Conservation (phyloP, 768 basidiomycete species). For the Phanerochaete sordida region DNA sequence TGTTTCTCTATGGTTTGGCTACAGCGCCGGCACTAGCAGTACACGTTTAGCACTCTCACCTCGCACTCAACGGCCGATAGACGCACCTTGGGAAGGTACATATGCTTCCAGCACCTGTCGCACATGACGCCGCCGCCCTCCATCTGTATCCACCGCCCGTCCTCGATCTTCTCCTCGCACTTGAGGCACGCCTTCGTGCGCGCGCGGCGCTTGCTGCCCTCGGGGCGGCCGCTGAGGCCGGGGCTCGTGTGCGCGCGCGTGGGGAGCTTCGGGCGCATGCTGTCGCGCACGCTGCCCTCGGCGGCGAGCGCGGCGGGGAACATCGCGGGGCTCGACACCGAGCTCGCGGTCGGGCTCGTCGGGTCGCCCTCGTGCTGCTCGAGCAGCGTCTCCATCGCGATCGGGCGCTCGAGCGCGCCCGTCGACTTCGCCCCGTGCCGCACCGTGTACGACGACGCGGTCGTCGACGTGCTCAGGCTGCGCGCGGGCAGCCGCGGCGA, state of each 20-base stretch:
- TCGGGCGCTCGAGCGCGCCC: slow-evolving; percentile 38
- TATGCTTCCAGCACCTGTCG: slow-evolving; percentile 91
- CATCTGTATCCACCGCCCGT: slow-evolving; percentile 79
- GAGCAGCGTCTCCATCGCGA: slow-evolving; percentile 48
- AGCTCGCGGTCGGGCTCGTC: slow-evolving; percentile 23
- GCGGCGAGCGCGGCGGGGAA: slow-evolving; percentile 17
- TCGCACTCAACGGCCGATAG: slow-evolving; percentile 4
- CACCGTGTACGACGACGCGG: slow-evolving; percentile 22
- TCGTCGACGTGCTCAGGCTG: slow-evolving; percentile 28
- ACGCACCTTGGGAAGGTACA: slow-evolving; percentile 88
- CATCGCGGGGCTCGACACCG: slow-evolving; percentile 30
- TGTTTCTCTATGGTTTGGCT: slow-evolving; percentile 84
- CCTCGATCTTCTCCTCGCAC: slow-evolving; percentile 68
- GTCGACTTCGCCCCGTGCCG: slow-evolving; percentile 27
- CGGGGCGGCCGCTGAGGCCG: slow-evolving; percentile 30
- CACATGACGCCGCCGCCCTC: slow-evolving; percentile 78
- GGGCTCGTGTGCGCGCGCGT: slow-evolving; percentile 51
- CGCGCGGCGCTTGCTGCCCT: slow-evolving; percentile 16
- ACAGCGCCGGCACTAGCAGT: slow-evolving; percentile 78
- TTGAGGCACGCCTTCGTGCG: slow-evolving; percentile 47
- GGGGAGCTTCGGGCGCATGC: slow-evolving; percentile 55
- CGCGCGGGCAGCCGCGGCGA: slow-evolving; percentile 22
- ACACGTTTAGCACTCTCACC: slow-evolving; percentile 2
- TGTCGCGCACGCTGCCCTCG: slow-evolving; percentile 35
- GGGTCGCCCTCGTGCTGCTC: slow-evolving; percentile 34